Evolutionary conservation across 2,329 filamentous ascomycete genomes (phyloP), one percentile per base, ranked within the genome.

Genomic region (Arthroderma sp.): DNA sequence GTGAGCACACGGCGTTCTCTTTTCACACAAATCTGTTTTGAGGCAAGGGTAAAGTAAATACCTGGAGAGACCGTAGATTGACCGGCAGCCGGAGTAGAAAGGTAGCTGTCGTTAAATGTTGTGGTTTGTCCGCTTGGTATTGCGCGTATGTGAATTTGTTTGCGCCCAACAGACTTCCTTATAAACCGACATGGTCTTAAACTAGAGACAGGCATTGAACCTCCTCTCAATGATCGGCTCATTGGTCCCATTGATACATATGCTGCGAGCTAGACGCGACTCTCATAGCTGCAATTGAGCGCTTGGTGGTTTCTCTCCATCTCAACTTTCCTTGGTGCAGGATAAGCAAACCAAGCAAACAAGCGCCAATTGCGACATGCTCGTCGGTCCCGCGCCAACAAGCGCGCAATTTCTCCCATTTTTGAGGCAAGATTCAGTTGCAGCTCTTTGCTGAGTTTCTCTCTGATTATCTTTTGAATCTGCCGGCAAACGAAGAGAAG

Each of bases 81-180:
- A 37, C 61, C 53, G n/a, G 63, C 62, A 47, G 52, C 57, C 29
- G 58, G 57, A 45, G 64, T 53, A 38, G 63, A 61, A 36, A 65
- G 52, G 48, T 60, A 52, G 46, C 59, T 59, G 31, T 63, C 62
- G 31, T 39, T 42, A 48, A 61, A 62, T 42, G 62, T 56, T 30
- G 59, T 55, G 38, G 59, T 57, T 43, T 64, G 59, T 39, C 59
- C 62, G 43, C 63, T 59, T 3, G 65, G 61, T 36, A 66, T 61
- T 32, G 67, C 61, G 53, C 66, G 66, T 55, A 70, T 63, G 47
- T 68, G 65, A 42, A 69, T 55, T 50, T 55, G 60, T 60, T 62
- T 62, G 46, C 61, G 50, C 47, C 57, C 55, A 43, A 40, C 48
- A 47, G 36, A 31, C 15, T 28, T 30, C 1, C 15, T 22, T 22